Evolutionary conservation across 192 early-diverging fungal species (phyloP).

Genomic region (Entomortierella chlamydospora): DNA sequence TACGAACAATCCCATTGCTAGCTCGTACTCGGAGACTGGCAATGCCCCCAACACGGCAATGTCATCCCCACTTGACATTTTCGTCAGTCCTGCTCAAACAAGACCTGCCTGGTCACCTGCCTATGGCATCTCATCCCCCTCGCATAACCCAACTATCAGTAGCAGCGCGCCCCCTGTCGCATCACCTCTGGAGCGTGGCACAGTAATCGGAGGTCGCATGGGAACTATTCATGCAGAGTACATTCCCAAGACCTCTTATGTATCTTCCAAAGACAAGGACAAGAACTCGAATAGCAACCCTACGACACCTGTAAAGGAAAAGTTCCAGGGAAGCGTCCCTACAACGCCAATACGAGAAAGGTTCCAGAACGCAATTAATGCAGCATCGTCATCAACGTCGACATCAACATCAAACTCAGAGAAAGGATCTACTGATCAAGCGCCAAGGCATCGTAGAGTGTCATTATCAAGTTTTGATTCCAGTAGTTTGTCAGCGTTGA

Average conservation of each 20-base stretch:
- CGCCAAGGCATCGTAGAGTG: slow-evolving; percentile 18
- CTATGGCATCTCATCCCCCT: neutral
- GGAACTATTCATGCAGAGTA: slow-evolving; percentile 39
- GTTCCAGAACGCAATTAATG: neutral
- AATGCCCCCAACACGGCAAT: neutral
- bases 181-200: slow-evolving; percentile 36
- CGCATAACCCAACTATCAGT: neutral
- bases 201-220: slow-evolving; percentile 27
- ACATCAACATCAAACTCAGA: neutral
- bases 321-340: slow-evolving; percentile 1
- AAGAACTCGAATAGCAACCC: neutral
- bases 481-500: slow-evolving; percentile 34
- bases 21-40: neutral
- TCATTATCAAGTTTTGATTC: slow-evolving; percentile 45
- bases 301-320: slow-evolving; percentile 19
- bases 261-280: slow-evolving; percentile 1
- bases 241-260: slow-evolving; percentile 24
- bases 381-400: slow-evolving; percentile 2
- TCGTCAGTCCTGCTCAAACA: slow-evolving; percentile 12
- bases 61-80: slow-evolving; percentile 17
- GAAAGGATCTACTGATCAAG: neutral
- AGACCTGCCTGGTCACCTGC: slow-evolving; percentile 18
- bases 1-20: neutral
- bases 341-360: slow-evolving; percentile 19
- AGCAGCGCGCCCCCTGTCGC: slow-evolving; percentile 2